Percentiles rank a stretch among this genome's conserved stretches.
Evolutionary conservation across 75 land plant genomes (phyloP).

Genomic region (Adiantum capillusveneris): DNA sequence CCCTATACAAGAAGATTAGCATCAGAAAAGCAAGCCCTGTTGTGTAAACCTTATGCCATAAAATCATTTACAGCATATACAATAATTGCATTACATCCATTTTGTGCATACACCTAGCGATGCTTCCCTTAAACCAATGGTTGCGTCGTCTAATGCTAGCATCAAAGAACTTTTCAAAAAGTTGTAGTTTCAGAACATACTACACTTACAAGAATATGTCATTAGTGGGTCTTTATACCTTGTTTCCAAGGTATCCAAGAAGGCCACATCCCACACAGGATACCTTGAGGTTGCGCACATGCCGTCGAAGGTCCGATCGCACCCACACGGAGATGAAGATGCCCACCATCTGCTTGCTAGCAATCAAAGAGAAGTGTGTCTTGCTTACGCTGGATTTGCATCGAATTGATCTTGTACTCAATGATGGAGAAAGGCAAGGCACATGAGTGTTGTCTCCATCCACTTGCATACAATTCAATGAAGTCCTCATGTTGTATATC

Average conservation of each 20-base stretch:
- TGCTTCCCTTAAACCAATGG: too few relatives aligned
- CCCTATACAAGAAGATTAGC: constrained; percentile 20
- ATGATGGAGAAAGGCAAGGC: background rate
- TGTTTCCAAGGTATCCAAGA: constrained; percentile 85
- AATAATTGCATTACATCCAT: too few relatives aligned
- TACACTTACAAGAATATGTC: too few relatives aligned
- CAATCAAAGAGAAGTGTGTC: constrained; percentile 35
- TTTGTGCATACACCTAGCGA: too few relatives aligned
- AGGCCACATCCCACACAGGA: constrained; percentile 75
- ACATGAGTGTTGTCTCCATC: background rate
- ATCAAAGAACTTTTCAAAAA: too few relatives aligned
- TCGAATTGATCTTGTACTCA: background rate
- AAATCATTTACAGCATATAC: too few relatives aligned
- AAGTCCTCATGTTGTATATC: too few relatives aligned
- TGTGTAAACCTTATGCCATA: too few relatives aligned
- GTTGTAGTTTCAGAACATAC: too few relatives aligned
- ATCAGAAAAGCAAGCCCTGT: too few relatives aligned
- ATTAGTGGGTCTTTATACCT: constrained; percentile 45
- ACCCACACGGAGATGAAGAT: constrained; percentile 85
- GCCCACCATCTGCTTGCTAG: constrained; percentile 96
- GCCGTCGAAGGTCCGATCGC: constrained; percentile 35
- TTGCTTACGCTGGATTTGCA: constrained; percentile 1
- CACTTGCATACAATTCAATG: too few relatives aligned
- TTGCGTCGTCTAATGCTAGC: too few relatives aligned
- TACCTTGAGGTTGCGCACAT: constrained; percentile 50